Conservation (phyloP, 2,329 filamentous ascomycete genomes). For the Ascochyta viciae-villosae region DNA sequence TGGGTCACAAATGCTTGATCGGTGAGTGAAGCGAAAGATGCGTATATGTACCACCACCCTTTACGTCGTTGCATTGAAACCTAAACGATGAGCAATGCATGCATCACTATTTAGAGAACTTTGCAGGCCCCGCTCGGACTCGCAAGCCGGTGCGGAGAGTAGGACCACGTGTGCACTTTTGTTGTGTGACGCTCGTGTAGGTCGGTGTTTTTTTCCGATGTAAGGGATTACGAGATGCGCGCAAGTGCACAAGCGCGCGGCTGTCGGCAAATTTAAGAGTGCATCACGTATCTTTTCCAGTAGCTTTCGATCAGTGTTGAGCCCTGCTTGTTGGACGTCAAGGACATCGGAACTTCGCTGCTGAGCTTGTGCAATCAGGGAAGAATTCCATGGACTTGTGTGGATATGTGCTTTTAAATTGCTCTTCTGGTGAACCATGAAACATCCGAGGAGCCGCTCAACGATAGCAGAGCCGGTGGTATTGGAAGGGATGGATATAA, state of each 20-base stretch:
- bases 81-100: neutral
- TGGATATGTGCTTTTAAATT: neutral
- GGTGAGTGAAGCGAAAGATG: neutral
- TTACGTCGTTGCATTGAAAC: neutral
- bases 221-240: neutral
- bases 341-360: neutral
- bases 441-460: neutral
- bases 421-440: neutral
- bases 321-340: neutral
- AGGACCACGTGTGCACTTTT: neutral
- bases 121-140: neutral
- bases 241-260: slow-evolving; percentile 3
- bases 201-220: neutral
- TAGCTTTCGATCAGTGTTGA: neutral
- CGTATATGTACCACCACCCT: neutral
- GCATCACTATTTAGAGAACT: neutral
- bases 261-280: neutral
- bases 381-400: neutral
- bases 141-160: neutral
- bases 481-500: neutral
- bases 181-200: neutral
- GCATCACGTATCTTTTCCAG: neutral
- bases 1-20: neutral
- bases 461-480: neutral
- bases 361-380: neutral